Evolutionary conservation across 2,329 filamentous ascomycete species (phyloP), one percentile per base, ranked within the genome.

Genomic region (Fusarium beomiforme): DNA sequence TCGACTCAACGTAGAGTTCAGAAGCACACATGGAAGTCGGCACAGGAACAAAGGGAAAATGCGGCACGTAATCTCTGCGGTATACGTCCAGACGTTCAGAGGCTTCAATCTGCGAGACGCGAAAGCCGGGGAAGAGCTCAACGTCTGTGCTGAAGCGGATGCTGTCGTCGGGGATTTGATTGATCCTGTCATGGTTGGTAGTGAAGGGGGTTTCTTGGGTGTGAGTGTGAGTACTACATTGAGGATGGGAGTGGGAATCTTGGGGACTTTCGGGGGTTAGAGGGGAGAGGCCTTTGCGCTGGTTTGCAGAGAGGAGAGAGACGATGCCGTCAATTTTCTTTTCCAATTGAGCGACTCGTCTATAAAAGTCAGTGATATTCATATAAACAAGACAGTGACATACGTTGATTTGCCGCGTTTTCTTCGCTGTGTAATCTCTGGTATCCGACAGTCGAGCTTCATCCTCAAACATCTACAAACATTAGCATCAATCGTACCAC

Each of bases 241-340:
- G 21, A n/a, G 57, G 6, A 4, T 51, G 57, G 17, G 16, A 8
- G n/a, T 50, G 49, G 9, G 19, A 21, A 17, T 68, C 67, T 34
- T 74, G 54, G 33, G 72, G 72, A 17, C 74, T 76, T 37, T 76
- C 74, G n/a, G 74, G 75, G 24, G 75, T 77, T 42, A 69, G 53
- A 11, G 74, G 74, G 6, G 70, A 67, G 17, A 69, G 68, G 42
- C 66, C 71, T 47, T 74, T 69, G 39, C 76, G 75, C 23, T 79
- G 77, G 49, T 72, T 78, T 17, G 77, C 76, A 8, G 79, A 78
- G 12, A 82, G 76, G 8, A 82, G 76, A 7, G 78, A 81, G 51
- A 83, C 78, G 24, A 83, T 78, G 41, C 79, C 79, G n/a, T 83
- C 81, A 33, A 83, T 81, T 64, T 81, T 83, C 55, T 80, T 77